These are phyloP conservation scores for Trichoderma gracile DNA, from an alignment of 2,329 filamentous ascomycete species.

Conservation along the genomic window DNA sequence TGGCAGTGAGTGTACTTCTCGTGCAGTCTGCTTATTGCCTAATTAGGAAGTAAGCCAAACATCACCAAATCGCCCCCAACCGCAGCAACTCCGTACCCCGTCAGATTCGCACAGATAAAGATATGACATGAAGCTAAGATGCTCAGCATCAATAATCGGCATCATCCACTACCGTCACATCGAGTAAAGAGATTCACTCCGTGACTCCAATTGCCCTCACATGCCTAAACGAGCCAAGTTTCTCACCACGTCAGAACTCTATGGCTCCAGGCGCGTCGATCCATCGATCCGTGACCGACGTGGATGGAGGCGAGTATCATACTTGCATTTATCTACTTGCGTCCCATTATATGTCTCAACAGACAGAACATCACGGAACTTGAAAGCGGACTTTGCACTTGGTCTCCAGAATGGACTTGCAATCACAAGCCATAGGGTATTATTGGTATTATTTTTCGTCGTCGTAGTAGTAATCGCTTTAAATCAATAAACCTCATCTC, in stretches of 20 bases:
- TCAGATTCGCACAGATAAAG: neutral
- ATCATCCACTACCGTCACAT: neutral
- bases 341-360: neutral
- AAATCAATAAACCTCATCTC: slow-evolving; percentile 10
- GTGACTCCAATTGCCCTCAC: neutral
- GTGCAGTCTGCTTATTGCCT: slow-evolving; percentile 6
- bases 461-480: slow-evolving; percentile 12
- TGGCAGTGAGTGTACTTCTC: neutral
- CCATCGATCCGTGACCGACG: neutral
- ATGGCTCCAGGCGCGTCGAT: neutral
- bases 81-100: neutral
- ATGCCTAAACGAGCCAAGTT: slow-evolving; percentile 20
- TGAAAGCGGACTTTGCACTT: neutral
- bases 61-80: neutral
- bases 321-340: neutral
- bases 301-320: neutral
- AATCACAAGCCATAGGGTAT: neutral
- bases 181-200: too few species aligned
- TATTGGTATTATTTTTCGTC: neutral
- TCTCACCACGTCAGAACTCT: slow-evolving; percentile 10
- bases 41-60: slow-evolving; percentile 4
- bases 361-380: neutral
- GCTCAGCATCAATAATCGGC: neutral
- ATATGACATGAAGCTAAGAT: neutral
- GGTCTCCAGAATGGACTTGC: slow-evolving; percentile 1